These are phyloP conservation scores for Xylaria acuta DNA, from an alignment of 495 filamentous ascomycete species.

Conservation along the genomic window DNA sequence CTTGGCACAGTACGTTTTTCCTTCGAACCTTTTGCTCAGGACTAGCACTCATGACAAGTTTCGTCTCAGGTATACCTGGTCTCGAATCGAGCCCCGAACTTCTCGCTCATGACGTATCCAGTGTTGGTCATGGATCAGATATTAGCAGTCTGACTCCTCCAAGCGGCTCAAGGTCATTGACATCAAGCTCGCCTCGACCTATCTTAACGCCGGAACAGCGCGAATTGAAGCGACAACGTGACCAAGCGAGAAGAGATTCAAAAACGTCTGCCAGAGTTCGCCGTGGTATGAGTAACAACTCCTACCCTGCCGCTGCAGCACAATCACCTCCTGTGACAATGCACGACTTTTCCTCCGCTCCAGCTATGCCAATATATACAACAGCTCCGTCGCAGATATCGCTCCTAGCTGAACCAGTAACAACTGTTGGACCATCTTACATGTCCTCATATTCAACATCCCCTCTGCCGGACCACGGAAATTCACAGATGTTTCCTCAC, in stretches of 20 bases:
- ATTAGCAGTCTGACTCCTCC: constrained; percentile 51
- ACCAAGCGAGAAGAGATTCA: constrained; percentile 51
- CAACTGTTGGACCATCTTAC: constrained; percentile 45
- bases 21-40: neutral
- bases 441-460: constrained; percentile 51
- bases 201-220: constrained; percentile 55
- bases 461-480: constrained; percentile 49
- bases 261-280: constrained; percentile 48
- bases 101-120: constrained; percentile 48
- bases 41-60: constrained; percentile 10
- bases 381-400: constrained; percentile 53
- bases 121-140: constrained; percentile 46
- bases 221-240: constrained; percentile 55
- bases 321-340: constrained; percentile 49
- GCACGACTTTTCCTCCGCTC: constrained; percentile 49
- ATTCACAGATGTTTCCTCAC: constrained; percentile 46
- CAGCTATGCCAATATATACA: constrained; percentile 53
- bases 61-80: constrained; percentile 35
- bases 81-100: constrained; percentile 47
- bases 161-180: constrained; percentile 51
- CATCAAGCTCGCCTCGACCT: constrained; percentile 53
- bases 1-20: constrained; percentile 42
- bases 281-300: constrained; percentile 46
- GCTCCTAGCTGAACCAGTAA: constrained; percentile 51
- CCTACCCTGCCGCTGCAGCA: constrained; percentile 44